A percentile compares a stretch with the other conserved stretches of the same genome.
Evolutionary conservation across 2,329 filamentous ascomycete species (phyloP).

Genomic region (Penicillium crustosum): DNA sequence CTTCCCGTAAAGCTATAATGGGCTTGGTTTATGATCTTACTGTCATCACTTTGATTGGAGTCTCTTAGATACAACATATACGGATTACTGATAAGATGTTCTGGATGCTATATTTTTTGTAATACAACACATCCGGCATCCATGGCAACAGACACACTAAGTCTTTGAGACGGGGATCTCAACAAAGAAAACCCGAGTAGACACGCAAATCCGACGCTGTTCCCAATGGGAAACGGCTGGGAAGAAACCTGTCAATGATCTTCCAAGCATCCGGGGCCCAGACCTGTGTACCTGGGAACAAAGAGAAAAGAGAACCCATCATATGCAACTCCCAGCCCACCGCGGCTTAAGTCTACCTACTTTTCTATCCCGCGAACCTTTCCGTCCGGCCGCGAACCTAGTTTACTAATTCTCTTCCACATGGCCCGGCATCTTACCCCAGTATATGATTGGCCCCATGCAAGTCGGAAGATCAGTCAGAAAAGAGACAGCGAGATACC

Average conservation of each 20-base stretch:
- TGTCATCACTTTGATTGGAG: conserved; percentile 2
- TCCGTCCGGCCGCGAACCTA: conserved; percentile 24
- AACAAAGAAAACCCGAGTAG: conserved; percentile 3
- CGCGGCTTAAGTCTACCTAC: conserved; percentile 16
- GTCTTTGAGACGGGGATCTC: background rate
- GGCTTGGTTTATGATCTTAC: background rate
- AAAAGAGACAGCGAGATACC: conserved; percentile 2
- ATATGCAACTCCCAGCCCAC: conserved; percentile 7
- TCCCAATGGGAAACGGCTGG: background rate
- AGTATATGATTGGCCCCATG: background rate
- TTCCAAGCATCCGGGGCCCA: background rate
- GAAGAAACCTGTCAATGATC: background rate
- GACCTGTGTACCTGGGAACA: conserved; percentile 6
- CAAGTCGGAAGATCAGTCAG: conserved; percentile 14
- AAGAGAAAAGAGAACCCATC: conserved; percentile 7
- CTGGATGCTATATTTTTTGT: background rate
- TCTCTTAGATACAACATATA: background rate
- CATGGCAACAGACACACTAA: conserved; percentile 6
- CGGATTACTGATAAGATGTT: background rate
- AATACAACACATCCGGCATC: background rate
- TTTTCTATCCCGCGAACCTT: conserved; percentile 18
- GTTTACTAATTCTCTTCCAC: conserved; percentile 10
- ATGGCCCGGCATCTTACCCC: background rate
- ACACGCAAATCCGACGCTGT: background rate
- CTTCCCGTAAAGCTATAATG: background rate